These are phyloP conservation scores for Rhynchospora pubera DNA, from an alignment of 176 grass and related monocot species.

Conservation along the genomic window DNA sequence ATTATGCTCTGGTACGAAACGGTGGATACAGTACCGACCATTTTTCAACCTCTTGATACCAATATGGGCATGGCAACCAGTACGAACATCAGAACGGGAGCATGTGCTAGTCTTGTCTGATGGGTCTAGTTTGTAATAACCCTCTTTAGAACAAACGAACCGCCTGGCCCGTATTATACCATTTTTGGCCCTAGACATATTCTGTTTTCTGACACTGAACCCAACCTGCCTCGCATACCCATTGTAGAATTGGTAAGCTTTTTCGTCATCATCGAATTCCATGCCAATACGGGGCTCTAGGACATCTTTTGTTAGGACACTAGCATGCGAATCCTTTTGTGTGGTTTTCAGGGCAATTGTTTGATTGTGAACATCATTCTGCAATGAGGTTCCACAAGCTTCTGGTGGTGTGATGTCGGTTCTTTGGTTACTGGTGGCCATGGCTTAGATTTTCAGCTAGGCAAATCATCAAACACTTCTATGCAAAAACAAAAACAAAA, in stretches of 20 bases:
- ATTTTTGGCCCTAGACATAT: slow-evolving; percentile 25
- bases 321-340: background rate
- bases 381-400: background rate
- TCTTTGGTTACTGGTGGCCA: background rate
- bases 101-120: slow-evolving; percentile 20
- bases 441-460: background rate
- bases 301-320: background rate
- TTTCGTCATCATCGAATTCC: slow-evolving; percentile 35
- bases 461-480: slow-evolving; percentile 10
- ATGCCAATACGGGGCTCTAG: slow-evolving; percentile 28
- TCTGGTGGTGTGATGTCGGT: background rate
- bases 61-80: slow-evolving; percentile 34
- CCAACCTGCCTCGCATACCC: slow-evolving; percentile 29
- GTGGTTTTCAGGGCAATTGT: background rate
- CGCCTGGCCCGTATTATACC: slow-evolving; percentile 27
- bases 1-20: slow-evolving; percentile 34
- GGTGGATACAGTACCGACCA: slow-evolving; percentile 25
- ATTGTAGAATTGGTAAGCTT: slow-evolving; percentile 38
- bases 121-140: slow-evolving; percentile 26
- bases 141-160: slow-evolving; percentile 33
- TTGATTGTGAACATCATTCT: slow-evolving; percentile 8
- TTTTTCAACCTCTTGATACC: slow-evolving; percentile 34
- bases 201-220: slow-evolving; percentile 37
- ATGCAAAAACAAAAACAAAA: too few species aligned
- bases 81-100: slow-evolving; percentile 28